Conservation (phyloP, 768 basidiomycete genomes). For the Mycena rosella region DNA sequence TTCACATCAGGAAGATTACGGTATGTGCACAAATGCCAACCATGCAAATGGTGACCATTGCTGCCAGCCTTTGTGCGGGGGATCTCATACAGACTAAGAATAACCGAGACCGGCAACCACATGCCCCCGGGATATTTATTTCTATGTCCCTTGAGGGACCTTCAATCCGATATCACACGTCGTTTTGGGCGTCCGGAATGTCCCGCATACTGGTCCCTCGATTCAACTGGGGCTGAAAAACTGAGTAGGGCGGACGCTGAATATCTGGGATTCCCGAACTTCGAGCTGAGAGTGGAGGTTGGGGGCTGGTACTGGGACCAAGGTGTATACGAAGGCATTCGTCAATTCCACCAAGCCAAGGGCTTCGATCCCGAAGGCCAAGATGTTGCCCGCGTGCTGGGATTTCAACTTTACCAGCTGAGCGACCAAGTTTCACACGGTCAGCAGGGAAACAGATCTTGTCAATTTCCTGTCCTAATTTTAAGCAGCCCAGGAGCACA, state of each 20-base stretch:
- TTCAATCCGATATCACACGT: not conserved
- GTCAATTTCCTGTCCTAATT: too few species aligned
- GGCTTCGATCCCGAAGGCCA: constrained; percentile 5
- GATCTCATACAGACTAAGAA: too few species aligned
- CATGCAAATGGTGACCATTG: too few species aligned
- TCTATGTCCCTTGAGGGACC: not conserved
- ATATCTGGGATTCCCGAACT: not conserved
- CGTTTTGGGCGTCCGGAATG: not conserved
- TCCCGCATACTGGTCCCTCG: constrained; percentile 14
- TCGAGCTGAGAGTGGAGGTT: not conserved
- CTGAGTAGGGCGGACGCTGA: not conserved
- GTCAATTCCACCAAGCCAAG: constrained; percentile 6
- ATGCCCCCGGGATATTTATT: not conserved
- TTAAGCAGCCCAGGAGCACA: too few species aligned
- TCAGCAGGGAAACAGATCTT: not conserved
- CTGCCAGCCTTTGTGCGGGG: too few species aligned
- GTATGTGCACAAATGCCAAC: not conserved
- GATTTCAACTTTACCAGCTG: constrained; percentile 2
- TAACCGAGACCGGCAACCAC: not conserved
- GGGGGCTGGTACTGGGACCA: not conserved
- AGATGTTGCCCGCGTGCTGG: not conserved
- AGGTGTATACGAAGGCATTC: not conserved
- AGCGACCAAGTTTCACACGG: not conserved
- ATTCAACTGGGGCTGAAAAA: not conserved
- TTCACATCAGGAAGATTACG: not conserved